phyloP scores from a whole-genome alignment of 148 eudicot species.

The Pouteria glomerata region DNA sequence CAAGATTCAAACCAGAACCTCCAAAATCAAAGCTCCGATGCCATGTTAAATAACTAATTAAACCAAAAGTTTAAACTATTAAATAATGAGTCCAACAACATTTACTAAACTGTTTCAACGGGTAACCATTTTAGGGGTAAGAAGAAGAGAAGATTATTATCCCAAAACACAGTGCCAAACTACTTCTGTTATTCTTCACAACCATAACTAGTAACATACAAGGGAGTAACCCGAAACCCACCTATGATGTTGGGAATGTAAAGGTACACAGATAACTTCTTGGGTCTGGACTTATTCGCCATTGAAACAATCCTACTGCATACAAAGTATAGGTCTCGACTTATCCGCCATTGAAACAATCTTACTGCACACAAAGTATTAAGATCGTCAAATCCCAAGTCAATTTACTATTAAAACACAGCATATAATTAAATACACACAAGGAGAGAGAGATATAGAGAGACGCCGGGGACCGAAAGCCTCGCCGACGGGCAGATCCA shows the following conservation, averaged over 20 bases:
- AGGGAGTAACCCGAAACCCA: conserved; percentile 16
- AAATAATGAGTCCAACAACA: too few relatives aligned
- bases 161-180: neutral
- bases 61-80: too few relatives aligned
- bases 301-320: conserved; percentile 19
- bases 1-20: neutral
- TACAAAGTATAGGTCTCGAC: neutral
- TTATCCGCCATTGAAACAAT: conserved; percentile 30
- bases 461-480: conserved; percentile 5
- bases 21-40: neutral
- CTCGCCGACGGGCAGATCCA: conserved; percentile 1
- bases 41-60: neutral
- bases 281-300: conserved; percentile 46
- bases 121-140: too few relatives aligned
- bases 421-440: neutral
- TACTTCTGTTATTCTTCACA: neutral
- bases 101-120: too few relatives aligned
- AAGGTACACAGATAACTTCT: conserved; percentile 57
- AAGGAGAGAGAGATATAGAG: neutral
- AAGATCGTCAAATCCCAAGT: neutral
- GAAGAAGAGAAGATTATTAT: too few relatives aligned
- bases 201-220: neutral
- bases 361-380: conserved; percentile 3
- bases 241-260: conserved; percentile 89
- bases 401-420: neutral